Evolutionary conservation across 257 asterid species (phyloP), one percentile per base, ranked within the genome.

Genomic region (Nicotiana attenuata): DNA sequence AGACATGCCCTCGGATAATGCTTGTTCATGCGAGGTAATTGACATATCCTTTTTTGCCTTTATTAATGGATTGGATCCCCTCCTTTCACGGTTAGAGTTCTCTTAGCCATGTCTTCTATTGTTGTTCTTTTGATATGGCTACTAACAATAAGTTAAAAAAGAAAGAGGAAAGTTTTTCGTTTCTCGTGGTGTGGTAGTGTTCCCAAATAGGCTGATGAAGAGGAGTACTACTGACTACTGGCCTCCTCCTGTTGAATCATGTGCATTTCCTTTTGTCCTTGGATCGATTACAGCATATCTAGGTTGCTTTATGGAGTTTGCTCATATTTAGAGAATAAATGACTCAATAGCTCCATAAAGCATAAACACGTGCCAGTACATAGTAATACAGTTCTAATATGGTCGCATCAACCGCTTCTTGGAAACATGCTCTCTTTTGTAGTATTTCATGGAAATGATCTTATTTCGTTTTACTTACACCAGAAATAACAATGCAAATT

Each of bases 161-260:
- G 66, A 47, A 73, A 73, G 78, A 22, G 60, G 77, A 73, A 71
- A 11, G 38, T 47, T 73, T 73, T 71, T 45, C 78, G 22, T 47
- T 73, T 13, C 79, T 47, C 60, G 20, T 73, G 41, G 61, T 26
- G 19, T 71, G 78, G 59, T 73, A 24, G 50, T 47, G 61, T 47
- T 47, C 61, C 61, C 79, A 13, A 47, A 47, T 73, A 22, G 16
- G 61, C 79, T 10, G 61, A 73, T 47, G 79, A 47, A 26, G 77
- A 38, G 55, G 35, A 20, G 61, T 24, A 47, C 79, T 73, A 47
- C 20, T 13, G 59, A 41, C 22, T 71, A 41, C 24, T 41, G 47
- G 31, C 59, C 35, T 14, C 56, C 77, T 71, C 59, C 19, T 2
- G 41, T 73, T 13, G 57, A 22, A 47, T 73, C 41, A 22, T 10